phyloP scores from a whole-genome alignment of 331 rosid genomes.

The Malus hybrid region DNA sequence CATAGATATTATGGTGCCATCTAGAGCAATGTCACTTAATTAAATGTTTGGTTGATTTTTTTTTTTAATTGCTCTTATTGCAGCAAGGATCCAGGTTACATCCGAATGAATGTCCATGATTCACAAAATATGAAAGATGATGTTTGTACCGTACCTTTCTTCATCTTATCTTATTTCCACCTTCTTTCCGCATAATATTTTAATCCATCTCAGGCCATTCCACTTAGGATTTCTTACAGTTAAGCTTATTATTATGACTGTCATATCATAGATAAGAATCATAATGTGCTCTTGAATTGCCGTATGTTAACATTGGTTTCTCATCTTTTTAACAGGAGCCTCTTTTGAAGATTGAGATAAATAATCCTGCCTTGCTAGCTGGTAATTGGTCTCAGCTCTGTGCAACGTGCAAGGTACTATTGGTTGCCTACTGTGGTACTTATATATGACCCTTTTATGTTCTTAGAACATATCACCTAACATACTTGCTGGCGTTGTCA shows the following conservation, averaged over 20 bases:
- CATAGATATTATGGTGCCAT: background rate
- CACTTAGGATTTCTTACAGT: background rate
- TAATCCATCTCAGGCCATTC: background rate
- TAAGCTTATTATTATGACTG: background rate
- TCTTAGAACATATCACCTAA: background rate
- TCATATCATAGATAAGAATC: background rate
- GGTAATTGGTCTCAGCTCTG: conserved; percentile 99
- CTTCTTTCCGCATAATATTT: background rate
- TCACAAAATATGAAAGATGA: conserved; percentile 75
- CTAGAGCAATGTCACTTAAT: background rate
- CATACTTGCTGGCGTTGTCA: conserved; percentile 10
- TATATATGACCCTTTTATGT: conserved; percentile 3
- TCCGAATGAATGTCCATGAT: conserved; percentile 56
- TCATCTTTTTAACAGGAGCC: conserved; percentile 62
- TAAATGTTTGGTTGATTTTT: background rate
- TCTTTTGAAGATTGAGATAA: conserved; percentile 81
- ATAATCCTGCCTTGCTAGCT: conserved; percentile 82
- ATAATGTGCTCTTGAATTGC: background rate
- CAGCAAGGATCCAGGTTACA: conserved; percentile 98
- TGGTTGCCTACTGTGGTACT: conserved; percentile 8
- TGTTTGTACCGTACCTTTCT: conserved; percentile 31
- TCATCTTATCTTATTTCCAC: background rate
- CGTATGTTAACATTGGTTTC: background rate
- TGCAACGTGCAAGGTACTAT: conserved; percentile 93
- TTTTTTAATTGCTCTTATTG: conserved; percentile 13